Evolutionary conservation across 148 eudicot species (phyloP), one percentile per base, ranked within the genome.

Genomic region (Pouteria glomerata): DNA sequence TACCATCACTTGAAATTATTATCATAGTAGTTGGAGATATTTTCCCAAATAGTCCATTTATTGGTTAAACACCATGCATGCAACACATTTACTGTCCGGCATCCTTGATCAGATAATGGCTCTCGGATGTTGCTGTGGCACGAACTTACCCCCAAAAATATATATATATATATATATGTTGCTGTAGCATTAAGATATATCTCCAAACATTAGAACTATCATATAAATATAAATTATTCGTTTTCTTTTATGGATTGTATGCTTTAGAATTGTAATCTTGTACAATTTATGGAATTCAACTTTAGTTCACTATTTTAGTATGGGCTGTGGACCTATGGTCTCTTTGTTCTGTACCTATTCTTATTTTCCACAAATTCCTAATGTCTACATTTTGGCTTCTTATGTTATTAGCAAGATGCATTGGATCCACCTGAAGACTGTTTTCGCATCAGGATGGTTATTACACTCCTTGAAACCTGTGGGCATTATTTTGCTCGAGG

Each of bases 391-490:
- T 47, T 74, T 74, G 53, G 13, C 5, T 58, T 29, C 73, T 39
- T 27, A 15, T 70, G 33, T 16, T 44, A 42, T 56, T 74, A 95
- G 98, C 96, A 91, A 89, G 96, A 85, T 79, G 73, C 67, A 57
- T 69, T 95, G 84, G 98, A 95, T 75, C 98, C 98, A 27, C 97
- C 97, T 4, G 98, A 95, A 78, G 98, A 95, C 74, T 89, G 93
- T 76, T 95, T 91, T 73, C 93, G 98, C 35, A 82, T 88, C 63
- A 86, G 98, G 81, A 71, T 91, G 88, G 93, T 95, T 73, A 88
- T 88, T 47, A 88, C 82, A 68, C 96, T 95, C 77, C 97, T 95
- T 63, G 92, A 95, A 80, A 95, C 98, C 37, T 95, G 98, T 86
- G 98, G 98, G 50, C 98, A 89, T 77, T 91, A 89, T 80, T 95